These are phyloP conservation scores for Vanilla planifolia DNA, from an alignment of 106 monocot genomes.

Conservation along the genomic window DNA sequence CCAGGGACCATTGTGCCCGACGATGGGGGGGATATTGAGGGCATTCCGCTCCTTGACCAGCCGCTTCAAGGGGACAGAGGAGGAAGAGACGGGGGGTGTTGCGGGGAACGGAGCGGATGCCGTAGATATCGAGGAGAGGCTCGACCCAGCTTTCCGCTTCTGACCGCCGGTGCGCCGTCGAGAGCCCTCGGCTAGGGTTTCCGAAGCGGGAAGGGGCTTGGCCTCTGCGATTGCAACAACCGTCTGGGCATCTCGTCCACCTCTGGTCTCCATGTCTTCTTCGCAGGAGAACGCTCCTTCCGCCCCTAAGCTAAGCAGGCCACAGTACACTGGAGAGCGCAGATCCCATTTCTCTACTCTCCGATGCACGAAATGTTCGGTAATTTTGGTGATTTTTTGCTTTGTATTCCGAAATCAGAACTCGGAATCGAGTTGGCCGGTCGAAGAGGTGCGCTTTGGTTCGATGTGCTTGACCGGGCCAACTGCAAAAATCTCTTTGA, in stretches of 20 bases:
- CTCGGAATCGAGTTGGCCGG: no score
- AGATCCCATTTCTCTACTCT: not conserved
- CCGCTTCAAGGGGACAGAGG: slow-evolving; percentile 44
- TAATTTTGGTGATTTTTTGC: no score
- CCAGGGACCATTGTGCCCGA: slow-evolving; percentile 57
- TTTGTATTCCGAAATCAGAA: no score
- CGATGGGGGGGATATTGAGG: slow-evolving; percentile 26
- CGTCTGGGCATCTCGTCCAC: not conserved
- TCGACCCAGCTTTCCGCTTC: slow-evolving; percentile 44
- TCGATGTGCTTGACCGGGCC: no score
- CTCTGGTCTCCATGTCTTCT: not conserved
- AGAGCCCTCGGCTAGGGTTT: slow-evolving; percentile 33
- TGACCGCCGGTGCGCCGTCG: slow-evolving; percentile 32
- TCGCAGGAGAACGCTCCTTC: not conserved
- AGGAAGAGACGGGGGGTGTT: slow-evolving; percentile 12
- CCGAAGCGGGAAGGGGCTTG: slow-evolving; percentile 11
- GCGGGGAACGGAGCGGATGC: no score
- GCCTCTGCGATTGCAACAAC: not conserved
- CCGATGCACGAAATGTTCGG: no score
- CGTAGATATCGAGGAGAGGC: slow-evolving; percentile 13
- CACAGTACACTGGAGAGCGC: not conserved
- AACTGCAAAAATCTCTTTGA: no score
- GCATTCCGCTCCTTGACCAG: slow-evolving; percentile 65
- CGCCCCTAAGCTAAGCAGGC: not conserved
- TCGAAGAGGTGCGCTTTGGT: no score